Evolutionary conservation across 768 basidiomycete species (phyloP).

Genomic region (Trametes maxima): DNA sequence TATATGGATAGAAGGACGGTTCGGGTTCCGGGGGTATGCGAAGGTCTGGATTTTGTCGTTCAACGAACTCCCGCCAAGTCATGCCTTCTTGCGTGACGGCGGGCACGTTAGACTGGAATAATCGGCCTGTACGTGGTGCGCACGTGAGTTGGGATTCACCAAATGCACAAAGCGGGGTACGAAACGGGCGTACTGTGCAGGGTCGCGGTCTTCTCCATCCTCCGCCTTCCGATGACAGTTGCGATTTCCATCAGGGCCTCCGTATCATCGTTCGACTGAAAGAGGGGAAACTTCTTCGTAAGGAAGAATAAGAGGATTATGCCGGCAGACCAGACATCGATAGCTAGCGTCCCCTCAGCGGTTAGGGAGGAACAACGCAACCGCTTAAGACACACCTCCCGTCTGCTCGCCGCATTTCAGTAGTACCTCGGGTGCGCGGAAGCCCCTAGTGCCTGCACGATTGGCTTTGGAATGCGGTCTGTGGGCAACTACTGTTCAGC

Average conservation of each 20-base stretch:
- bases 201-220: slow-evolving; percentile 84
- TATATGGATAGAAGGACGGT: slow-evolving; percentile 57
- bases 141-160: neutral
- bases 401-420: slow-evolving; percentile 93
- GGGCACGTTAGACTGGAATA: slow-evolving; percentile 89
- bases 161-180: neutral
- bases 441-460: slow-evolving; percentile 94
- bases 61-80: slow-evolving; percentile 74
- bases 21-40: slow-evolving; percentile 54
- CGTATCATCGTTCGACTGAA: slow-evolving; percentile 91
- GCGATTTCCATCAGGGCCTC: slow-evolving; percentile 97
- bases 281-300: slow-evolving; percentile 88
- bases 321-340: slow-evolving; percentile 96
- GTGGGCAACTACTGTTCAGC: slow-evolving; percentile 10
- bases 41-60: slow-evolving; percentile 74
- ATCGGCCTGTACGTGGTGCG: slow-evolving; percentile 61
- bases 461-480: slow-evolving; percentile 91
- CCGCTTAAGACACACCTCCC: slow-evolving; percentile 59
- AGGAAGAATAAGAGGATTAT: slow-evolving; percentile 93
- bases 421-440: slow-evolving; percentile 94
- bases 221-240: slow-evolving; percentile 76
- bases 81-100: slow-evolving; percentile 66
- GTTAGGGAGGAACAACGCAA: neutral
- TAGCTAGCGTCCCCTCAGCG: slow-evolving; percentile 52
- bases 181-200: slow-evolving; percentile 68